These are phyloP conservation scores for Boletellus ananiceps DNA, from an alignment of 768 basidiomycete genomes.

Conservation along the genomic window DNA sequence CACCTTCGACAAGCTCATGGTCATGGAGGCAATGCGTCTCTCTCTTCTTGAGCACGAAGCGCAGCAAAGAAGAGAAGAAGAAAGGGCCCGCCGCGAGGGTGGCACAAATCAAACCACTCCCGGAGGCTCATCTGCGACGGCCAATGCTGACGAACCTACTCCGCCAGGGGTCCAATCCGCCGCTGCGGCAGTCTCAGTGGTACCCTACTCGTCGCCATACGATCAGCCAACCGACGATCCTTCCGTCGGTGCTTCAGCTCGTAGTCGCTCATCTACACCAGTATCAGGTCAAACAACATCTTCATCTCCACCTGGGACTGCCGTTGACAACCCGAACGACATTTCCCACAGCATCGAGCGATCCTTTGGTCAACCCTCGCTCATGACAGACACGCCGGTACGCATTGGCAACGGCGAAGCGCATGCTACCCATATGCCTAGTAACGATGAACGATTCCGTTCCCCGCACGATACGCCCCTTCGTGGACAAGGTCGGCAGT, in stretches of 20 bases:
- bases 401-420: slow-evolving; percentile 10
- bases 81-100: slow-evolving; percentile 53
- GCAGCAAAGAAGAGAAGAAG: slow-evolving; percentile 75
- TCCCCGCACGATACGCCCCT: not conserved
- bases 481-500: slow-evolving; percentile 6
- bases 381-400: slow-evolving; percentile 13
- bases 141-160: slow-evolving; percentile 4
- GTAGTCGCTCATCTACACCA: slow-evolving; percentile 29
- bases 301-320: slow-evolving; percentile 25
- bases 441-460: slow-evolving; percentile 13
- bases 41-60: slow-evolving; percentile 94
- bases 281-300: slow-evolving; percentile 34
- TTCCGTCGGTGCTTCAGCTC: slow-evolving; percentile 8
- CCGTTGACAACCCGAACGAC: slow-evolving; percentile 27
- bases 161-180: slow-evolving; percentile 2
- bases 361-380: slow-evolving; percentile 13
- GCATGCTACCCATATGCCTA: slow-evolving; percentile 5
- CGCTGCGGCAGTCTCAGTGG: slow-evolving; percentile 4
- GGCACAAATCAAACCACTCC: slow-evolving; percentile 35
- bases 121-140: slow-evolving; percentile 13
- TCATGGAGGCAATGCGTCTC: slow-evolving; percentile 98
- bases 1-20: slow-evolving; percentile 66
- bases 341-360: slow-evolving; percentile 26
- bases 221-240: slow-evolving; percentile 10
- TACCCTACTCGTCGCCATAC: slow-evolving; percentile 1